A percentile compares a stretch with the other conserved stretches of the same genome.
Evolutionary conservation across 495 filamentous ascomycete species (phyloP).

Genomic region (Penicillium desertorum): DNA sequence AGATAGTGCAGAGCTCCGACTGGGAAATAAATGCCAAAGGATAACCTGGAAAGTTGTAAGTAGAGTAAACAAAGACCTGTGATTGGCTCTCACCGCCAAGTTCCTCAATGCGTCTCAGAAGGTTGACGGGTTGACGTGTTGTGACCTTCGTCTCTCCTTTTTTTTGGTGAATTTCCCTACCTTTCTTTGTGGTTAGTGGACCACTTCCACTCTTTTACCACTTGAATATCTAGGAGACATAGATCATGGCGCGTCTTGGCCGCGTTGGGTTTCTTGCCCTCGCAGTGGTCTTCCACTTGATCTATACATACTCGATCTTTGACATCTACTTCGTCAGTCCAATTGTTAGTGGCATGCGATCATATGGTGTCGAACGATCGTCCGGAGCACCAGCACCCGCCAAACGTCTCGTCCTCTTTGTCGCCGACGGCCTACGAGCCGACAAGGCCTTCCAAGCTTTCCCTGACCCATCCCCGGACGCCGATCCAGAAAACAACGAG

Average conservation of each 20-base stretch:
- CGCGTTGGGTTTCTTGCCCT: conserved; percentile 88
- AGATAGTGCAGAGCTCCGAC: background rate
- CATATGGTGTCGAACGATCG: conserved; percentile 68
- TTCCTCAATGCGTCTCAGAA: conserved; percentile 22
- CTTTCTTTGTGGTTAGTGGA: conserved; percentile 19
- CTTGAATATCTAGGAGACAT: conserved; percentile 14
- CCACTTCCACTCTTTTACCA: conserved; percentile 23
- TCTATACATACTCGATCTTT: conserved; percentile 97
- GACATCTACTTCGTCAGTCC: conserved; percentile 99
- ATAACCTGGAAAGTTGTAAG: background rate
- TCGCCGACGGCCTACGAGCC: conserved; percentile 95
- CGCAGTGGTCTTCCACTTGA: conserved; percentile 88
- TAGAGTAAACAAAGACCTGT: conserved; percentile 7
- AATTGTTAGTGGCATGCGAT: conserved; percentile 91
- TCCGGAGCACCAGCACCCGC: conserved; percentile 69
- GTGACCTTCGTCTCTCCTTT: conserved; percentile 22
- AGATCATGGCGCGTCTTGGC: conserved; percentile 72
- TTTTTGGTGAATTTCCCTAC: conserved; percentile 16
- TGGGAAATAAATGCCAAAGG: background rate
- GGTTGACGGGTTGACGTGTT: conserved; percentile 18
- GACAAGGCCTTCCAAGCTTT: conserved; percentile 98
- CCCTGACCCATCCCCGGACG: conserved; percentile 78
- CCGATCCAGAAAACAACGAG: conserved; percentile 48
- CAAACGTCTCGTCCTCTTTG: conserved; percentile 86
- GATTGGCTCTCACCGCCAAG: conserved; percentile 39